Evolutionary conservation across 2,329 filamentous ascomycete genomes (phyloP).

Genomic region (Pseudocercospora fijiensis): DNA sequence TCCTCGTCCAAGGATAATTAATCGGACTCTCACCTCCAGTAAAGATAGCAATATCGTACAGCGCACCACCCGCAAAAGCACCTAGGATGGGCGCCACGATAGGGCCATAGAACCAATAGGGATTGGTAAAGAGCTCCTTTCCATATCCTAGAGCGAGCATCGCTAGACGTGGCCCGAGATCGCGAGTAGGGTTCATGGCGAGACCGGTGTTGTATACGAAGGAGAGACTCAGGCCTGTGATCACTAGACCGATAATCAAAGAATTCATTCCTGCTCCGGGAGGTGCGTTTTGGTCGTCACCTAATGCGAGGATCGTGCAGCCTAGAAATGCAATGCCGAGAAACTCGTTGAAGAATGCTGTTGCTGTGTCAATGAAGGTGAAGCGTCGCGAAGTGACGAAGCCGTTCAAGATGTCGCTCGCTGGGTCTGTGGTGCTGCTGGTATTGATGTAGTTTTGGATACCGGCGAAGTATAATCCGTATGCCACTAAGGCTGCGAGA

Average conservation of each 20-base stretch:
- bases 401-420: constrained; percentile 39
- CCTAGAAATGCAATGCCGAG: constrained; percentile 45
- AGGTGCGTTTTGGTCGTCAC: constrained; percentile 36
- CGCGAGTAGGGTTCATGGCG: constrained; percentile 51
- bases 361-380: constrained; percentile 44
- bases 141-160: constrained; percentile 49
- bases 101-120: constrained; percentile 52
- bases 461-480: constrained; percentile 44
- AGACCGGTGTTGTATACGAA: constrained; percentile 52
- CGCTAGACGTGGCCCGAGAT: constrained; percentile 52
- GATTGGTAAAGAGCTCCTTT: constrained; percentile 39
- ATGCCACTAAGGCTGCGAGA: constrained; percentile 50
- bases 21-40: constrained; percentile 52
- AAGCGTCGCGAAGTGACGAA: constrained; percentile 50
- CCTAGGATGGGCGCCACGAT: constrained; percentile 45
- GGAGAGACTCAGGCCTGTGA: constrained; percentile 39
- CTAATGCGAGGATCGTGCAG: constrained; percentile 43
- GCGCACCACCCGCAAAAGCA: constrained; percentile 45
- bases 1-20: constrained; percentile 47
- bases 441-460: constrained; percentile 37
- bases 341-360: constrained; percentile 54
- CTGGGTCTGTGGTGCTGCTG: constrained; percentile 4
- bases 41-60: constrained; percentile 54
- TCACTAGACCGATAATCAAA: constrained; percentile 50
- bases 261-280: constrained; percentile 53